These are phyloP conservation scores for Coniochaeta prunicola DNA, from an alignment of 2,329 filamentous ascomycete genomes.

Conservation along the genomic window DNA sequence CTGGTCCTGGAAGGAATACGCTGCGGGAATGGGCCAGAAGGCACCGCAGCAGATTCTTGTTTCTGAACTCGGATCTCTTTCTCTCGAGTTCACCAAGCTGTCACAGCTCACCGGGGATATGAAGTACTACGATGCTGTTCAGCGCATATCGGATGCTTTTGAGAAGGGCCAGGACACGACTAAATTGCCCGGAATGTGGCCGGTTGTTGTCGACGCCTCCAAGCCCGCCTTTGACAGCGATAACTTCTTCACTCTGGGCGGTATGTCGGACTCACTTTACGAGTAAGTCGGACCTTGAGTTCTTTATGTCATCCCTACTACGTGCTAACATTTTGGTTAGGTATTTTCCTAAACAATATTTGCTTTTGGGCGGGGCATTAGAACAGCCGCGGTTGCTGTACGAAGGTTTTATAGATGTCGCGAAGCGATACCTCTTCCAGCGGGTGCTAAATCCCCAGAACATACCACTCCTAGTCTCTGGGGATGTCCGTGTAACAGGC, in stretches of 20 bases:
- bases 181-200: conserved; percentile 56
- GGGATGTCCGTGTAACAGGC: conserved; percentile 28
- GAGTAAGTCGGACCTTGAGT: conserved; percentile 49
- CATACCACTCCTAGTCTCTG: conserved; percentile 39
- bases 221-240: conserved; percentile 50
- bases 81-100: conserved; percentile 57
- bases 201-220: conserved; percentile 40
- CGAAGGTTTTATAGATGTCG: conserved; percentile 18
- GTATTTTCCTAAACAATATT: conserved; percentile 52
- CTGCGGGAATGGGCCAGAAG: conserved; percentile 33
- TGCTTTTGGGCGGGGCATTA: conserved; percentile 4
- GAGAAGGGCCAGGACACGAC: conserved; percentile 46
- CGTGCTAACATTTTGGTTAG: background rate
- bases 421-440: conserved; percentile 33
- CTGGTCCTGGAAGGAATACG: conserved; percentile 46
- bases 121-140: conserved; percentile 54
- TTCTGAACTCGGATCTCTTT: conserved; percentile 50
- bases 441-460: conserved; percentile 25
- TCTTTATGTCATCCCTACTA: background rate
- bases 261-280: conserved; percentile 50
- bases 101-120: conserved; percentile 54
- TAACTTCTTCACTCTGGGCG: conserved; percentile 48
- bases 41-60: conserved; percentile 29
- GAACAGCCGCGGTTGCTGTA: conserved; percentile 20
- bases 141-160: conserved; percentile 49